Conservation (phyloP, 495 filamentous ascomycete species). For the Aspergillus coremiiformis region DNA sequence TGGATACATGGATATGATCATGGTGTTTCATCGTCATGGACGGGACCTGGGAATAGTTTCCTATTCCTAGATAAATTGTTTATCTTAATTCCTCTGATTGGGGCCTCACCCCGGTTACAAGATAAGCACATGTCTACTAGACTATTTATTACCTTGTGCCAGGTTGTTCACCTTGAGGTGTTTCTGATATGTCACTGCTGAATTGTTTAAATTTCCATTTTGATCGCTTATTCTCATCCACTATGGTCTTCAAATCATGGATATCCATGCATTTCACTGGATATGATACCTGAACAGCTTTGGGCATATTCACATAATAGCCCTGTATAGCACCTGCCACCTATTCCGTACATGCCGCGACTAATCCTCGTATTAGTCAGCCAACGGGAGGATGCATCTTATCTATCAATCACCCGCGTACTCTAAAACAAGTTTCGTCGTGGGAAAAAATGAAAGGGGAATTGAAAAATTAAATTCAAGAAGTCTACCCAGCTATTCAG, state of each 20-base stretch:
- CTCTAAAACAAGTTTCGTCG: neutral
- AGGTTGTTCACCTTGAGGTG: neutral
- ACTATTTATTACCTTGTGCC: neutral
- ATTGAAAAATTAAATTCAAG: too few relatives aligned
- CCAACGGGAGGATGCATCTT: neutral
- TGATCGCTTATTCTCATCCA: neutral
- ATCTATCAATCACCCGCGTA: neutral
- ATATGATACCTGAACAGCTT: neutral
- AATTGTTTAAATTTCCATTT: neutral
- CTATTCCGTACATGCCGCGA: neutral
- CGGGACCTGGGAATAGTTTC: too few relatives aligned
- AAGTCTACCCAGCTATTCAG: neutral
- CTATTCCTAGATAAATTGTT: neutral
- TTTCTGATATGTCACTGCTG: neutral
- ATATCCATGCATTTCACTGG: neutral
- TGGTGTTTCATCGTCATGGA: neutral
- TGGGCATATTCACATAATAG: neutral
- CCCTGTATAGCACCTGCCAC: too few relatives aligned
- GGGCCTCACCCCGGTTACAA: neutral
- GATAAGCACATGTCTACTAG: neutral
- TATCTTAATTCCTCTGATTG: neutral
- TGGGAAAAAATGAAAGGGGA: too few relatives aligned
- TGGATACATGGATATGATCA: neutral
- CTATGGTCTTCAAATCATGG: neutral
- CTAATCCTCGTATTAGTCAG: too few relatives aligned